Percentiles rank a stretch among this genome's conserved stretches.
phyloP scores from a whole-genome alignment of 2,329 filamentous ascomycete species.

The Myriosclerotinia duriaeana region DNA sequence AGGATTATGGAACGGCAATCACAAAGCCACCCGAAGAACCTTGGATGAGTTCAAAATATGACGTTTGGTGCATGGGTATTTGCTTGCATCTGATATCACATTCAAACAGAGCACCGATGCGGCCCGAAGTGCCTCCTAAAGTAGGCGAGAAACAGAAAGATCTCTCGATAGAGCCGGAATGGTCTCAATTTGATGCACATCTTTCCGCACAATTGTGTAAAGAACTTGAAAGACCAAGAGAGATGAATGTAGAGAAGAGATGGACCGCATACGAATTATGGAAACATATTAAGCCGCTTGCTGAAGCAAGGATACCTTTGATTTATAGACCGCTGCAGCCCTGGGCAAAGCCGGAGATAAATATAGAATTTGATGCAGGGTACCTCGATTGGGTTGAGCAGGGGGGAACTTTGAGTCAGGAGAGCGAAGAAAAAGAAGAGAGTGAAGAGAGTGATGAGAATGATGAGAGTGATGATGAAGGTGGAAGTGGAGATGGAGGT shows the following conservation, averaged over 20 bases:
- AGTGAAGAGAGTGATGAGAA: not conserved
- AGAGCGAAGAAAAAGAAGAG: too few species aligned
- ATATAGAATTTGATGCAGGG: not conserved
- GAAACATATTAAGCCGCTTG: not conserved
- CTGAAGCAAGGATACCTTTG: conserved; percentile 5
- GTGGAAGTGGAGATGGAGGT: not conserved
- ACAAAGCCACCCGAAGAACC: not conserved
- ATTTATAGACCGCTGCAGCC: not conserved
- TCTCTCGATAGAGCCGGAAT: not conserved
- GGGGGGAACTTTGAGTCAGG: not conserved
- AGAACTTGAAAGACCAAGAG: conserved; percentile 8
- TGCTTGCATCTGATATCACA: not conserved
- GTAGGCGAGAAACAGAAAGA: not conserved
- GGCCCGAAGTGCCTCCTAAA: not conserved
- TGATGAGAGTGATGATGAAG: not conserved
- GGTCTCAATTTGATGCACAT: not conserved
- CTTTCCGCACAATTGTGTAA: not conserved
- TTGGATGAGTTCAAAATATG: conserved; percentile 10
- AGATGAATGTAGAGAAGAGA: not conserved
- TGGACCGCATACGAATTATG: not conserved
- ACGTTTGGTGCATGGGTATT: conserved; percentile 7
- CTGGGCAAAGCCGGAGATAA: not conserved
- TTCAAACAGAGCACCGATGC: not conserved
- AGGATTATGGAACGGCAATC: not conserved
- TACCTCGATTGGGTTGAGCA: not conserved